Conservation (phyloP, 768 basidiomycete genomes). For the Macrocybe gigantea region DNA sequence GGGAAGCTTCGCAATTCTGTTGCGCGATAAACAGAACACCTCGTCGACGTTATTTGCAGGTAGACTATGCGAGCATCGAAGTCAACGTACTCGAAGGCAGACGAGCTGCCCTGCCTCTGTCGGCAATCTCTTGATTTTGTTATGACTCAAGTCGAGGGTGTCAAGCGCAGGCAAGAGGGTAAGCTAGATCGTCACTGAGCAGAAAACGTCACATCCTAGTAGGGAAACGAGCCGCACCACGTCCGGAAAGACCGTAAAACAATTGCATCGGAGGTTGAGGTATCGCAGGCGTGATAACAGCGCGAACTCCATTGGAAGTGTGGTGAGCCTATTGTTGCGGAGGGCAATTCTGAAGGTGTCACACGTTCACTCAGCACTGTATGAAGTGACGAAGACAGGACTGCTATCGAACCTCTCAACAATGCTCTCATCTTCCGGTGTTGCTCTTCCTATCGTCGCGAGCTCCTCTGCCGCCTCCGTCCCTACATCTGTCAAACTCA, state of each 20-base stretch:
- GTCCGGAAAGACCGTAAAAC: constrained; percentile 75
- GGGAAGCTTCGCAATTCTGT: constrained; percentile 78
- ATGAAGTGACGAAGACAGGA: neutral
- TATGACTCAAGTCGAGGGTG: constrained; percentile 91
- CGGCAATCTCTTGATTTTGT: constrained; percentile 81
- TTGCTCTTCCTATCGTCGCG: constrained; percentile 49
- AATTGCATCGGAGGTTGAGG: constrained; percentile 83
- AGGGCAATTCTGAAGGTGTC: constrained; percentile 64
- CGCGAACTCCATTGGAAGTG: constrained; percentile 70
- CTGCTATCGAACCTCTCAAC: constrained; percentile 38
- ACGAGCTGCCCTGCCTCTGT: constrained; percentile 71
- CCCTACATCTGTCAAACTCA: constrained; percentile 70
- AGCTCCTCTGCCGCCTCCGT: constrained; percentile 73
- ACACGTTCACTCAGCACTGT: neutral
- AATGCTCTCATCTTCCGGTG: constrained; percentile 40
- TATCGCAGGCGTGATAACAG: constrained; percentile 73
- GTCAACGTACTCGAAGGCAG: constrained; percentile 58
- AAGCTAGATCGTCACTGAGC: constrained; percentile 42
- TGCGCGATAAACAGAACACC: constrained; percentile 44
- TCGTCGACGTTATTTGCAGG: neutral
- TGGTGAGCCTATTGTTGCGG: constrained; percentile 76
- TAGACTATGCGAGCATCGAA: neutral
- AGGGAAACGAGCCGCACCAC: constrained; percentile 53
- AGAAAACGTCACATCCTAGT: constrained; percentile 2
- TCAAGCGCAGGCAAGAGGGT: constrained; percentile 84